These are phyloP conservation scores for Astrothelium subdiscretum DNA, from an alignment of 495 filamentous ascomycete species.

Conservation along the genomic window DNA sequence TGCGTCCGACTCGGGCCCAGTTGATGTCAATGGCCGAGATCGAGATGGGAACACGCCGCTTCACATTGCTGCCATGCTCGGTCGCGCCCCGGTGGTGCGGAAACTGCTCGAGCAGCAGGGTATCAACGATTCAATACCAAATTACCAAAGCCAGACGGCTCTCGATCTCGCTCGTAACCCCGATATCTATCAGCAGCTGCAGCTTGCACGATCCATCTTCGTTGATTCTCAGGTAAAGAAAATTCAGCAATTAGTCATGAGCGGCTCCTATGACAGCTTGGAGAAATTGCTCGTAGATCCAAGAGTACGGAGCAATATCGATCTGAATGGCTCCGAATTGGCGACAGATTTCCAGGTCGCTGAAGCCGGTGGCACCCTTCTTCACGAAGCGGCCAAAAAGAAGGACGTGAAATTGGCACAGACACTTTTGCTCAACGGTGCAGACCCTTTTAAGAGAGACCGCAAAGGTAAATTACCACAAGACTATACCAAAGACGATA, in stretches of 20 bases:
- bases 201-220: conserved; percentile 80
- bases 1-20: conserved; percentile 42
- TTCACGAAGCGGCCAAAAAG: conserved; percentile 86
- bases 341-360: conserved; percentile 66
- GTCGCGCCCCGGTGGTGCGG: conserved; percentile 63
- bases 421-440: conserved; percentile 81
- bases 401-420: conserved; percentile 78
- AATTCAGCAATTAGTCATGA: conserved; percentile 62
- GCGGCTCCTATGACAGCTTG: conserved; percentile 61
- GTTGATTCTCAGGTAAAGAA: conserved; percentile 75
- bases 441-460: conserved; percentile 93
- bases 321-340: conserved; percentile 82
- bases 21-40: conserved; percentile 84
- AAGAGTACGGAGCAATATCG: conserved; percentile 68
- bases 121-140: conserved; percentile 84
- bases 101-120: conserved; percentile 65
- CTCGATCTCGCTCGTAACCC: conserved; percentile 83
- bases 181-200: conserved; percentile 90
- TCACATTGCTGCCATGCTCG: conserved; percentile 76
- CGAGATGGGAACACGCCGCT: conserved; percentile 88
- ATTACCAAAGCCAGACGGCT: conserved; percentile 74
- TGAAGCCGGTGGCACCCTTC: conserved; percentile 70
- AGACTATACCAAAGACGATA: conserved; percentile 94
- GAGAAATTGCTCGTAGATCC: conserved; percentile 73
- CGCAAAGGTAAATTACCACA: conserved; percentile 91